Conservation (phyloP, 2,329 filamentous ascomycete genomes). For the Pseudocercospora fuligena region DNA sequence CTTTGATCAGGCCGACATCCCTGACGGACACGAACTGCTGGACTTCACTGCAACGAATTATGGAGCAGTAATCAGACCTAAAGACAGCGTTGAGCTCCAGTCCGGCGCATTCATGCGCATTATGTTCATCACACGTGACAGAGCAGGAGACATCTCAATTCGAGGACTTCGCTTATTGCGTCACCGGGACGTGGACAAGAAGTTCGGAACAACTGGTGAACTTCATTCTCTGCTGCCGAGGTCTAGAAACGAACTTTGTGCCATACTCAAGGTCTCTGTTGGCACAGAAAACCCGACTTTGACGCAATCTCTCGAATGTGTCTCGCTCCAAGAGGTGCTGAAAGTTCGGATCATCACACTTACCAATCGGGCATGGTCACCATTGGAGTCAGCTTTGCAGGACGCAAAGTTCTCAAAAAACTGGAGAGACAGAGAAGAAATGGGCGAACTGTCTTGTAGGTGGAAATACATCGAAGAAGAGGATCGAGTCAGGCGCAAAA, state of each 20-base stretch:
- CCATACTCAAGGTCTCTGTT: constrained; percentile 35
- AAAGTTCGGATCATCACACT: no score
- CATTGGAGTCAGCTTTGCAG: no score
- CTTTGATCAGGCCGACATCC: not conserved
- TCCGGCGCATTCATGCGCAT: constrained; percentile 49
- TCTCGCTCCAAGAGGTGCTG: no score
- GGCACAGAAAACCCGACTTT: no score
- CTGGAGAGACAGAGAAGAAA: no score
- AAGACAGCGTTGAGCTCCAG: constrained; percentile 40
- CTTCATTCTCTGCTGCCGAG: constrained; percentile 28
- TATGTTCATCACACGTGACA: constrained; percentile 38
- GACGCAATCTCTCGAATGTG: no score
- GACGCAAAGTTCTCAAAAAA: no score
- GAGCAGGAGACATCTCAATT: not conserved
- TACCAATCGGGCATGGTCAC: no score
- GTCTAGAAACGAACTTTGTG: constrained; percentile 51
- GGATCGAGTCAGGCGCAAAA: no score
- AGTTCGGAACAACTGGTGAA: constrained; percentile 32
- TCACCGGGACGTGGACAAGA: constrained; percentile 33
- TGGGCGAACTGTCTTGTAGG: no score
- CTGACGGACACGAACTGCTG: not conserved
- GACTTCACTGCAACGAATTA: not conserved
- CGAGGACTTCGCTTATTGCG: no score
- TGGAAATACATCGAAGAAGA: no score
- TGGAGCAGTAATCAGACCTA: not conserved